These are phyloP conservation scores for Mucor indicus DNA, from an alignment of 371 early-diverging fungal species.

Conservation along the genomic window DNA sequence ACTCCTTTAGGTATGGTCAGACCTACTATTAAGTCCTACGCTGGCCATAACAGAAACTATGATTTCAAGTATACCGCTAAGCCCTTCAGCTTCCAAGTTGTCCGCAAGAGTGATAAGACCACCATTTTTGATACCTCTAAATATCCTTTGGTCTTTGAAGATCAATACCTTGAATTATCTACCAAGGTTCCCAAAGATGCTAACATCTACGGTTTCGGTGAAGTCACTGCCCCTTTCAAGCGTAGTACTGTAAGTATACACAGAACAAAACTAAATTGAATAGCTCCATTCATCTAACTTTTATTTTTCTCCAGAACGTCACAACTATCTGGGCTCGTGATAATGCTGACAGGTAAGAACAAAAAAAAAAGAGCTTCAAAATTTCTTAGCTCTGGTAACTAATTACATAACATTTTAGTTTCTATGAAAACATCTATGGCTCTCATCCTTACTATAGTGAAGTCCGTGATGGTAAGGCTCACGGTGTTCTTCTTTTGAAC, in stretches of 20 bases:
- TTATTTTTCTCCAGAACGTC: conserved; percentile 14
- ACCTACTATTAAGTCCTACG: conserved; percentile 8
- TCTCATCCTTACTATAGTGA: conserved; percentile 73
- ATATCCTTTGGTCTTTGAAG: conserved; percentile 61
- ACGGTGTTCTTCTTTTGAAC: conserved; percentile 57
- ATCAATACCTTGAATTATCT: conserved; percentile 66
- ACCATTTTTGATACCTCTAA: conserved; percentile 60
- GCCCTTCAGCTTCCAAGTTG: conserved; percentile 57
- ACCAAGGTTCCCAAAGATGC: conserved; percentile 49
- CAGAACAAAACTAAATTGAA: neutral
- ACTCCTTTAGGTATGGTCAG: conserved; percentile 36
- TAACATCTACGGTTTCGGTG: conserved; percentile 74
- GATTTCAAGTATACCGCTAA: conserved; percentile 42
- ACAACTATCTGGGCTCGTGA: conserved; percentile 61
- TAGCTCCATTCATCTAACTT: neutral
- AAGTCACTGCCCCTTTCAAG: conserved; percentile 51
- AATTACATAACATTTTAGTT: conserved; percentile 7
- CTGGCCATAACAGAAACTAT: conserved; percentile 29
- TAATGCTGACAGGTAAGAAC: conserved; percentile 46
- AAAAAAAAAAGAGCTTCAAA: neutral
- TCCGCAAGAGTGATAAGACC: conserved; percentile 41
- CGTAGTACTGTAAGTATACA: conserved; percentile 26
- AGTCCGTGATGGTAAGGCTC: conserved; percentile 58
- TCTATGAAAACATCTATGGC: conserved; percentile 65
- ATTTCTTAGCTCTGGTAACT: neutral